Conservation (phyloP, 164 flowering plant genomes). For the Dillenia suffruticosa region DNA sequence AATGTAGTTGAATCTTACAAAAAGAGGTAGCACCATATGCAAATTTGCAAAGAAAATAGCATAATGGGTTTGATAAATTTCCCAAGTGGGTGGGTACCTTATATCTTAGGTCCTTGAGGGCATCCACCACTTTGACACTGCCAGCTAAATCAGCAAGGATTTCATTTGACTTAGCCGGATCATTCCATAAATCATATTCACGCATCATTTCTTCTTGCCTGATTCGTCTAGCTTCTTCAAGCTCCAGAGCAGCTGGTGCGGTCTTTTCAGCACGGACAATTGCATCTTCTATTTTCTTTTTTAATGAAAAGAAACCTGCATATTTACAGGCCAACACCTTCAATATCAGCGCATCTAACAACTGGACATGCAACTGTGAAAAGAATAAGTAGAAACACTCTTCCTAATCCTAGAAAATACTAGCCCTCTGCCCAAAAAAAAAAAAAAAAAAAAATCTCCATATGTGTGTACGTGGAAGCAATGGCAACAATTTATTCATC, state of each 20-base stretch:
- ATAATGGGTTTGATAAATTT: not conserved
- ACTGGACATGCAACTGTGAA: too few species aligned
- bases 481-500: not conserved
- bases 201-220: constrained; percentile 60
- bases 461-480: too few species aligned
- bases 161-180: constrained; percentile 60
- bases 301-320: constrained; percentile 65
- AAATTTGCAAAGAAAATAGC: not conserved
- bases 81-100: constrained; percentile 46
- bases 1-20: too few species aligned
- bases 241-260: constrained; percentile 55
- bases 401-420: too few species aligned
- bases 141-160: constrained; percentile 59
- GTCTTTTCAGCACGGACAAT: constrained; percentile 63
- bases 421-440: not conserved
- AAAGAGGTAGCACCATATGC: too few species aligned
- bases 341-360: too few species aligned
- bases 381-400: too few species aligned
- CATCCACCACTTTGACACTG: constrained; percentile 58
- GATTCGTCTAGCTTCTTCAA: constrained; percentile 58
- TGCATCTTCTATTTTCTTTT: constrained; percentile 75
- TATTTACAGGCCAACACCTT: too few species aligned
- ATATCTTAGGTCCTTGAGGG: constrained; percentile 66
- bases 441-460: not conserved
- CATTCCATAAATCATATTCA: constrained; percentile 72